Conservation (phyloP, 1,139 yeast species). For the Nakaseomyces kungkrabaensis region DNA sequence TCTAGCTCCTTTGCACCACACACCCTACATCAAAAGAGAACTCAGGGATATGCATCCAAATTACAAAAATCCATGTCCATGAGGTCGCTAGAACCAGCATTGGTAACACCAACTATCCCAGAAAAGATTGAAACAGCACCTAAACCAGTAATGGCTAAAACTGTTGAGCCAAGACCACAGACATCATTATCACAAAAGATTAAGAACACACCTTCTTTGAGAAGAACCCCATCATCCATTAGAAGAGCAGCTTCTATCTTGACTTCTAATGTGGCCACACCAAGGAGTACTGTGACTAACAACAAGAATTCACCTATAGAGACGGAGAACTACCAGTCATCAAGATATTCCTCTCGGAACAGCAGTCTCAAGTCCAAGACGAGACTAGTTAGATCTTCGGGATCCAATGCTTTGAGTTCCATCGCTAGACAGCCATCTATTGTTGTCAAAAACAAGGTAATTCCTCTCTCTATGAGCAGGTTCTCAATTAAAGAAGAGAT, state of each 20-base stretch:
- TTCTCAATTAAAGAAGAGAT: conserved; percentile 23
- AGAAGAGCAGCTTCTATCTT: conserved; percentile 30
- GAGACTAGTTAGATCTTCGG: conserved; percentile 21
- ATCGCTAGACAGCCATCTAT: conserved; percentile 28
- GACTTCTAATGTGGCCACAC: conserved; percentile 11
- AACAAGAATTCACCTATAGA: conserved; percentile 4
- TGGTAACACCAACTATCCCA: conserved; percentile 1
- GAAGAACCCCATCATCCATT: conserved; percentile 29
- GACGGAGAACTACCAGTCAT: neutral
- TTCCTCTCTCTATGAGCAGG: conserved; percentile 24
- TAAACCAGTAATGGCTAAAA: neutral
- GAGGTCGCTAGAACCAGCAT: conserved; percentile 15
- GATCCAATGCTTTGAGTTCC: conserved; percentile 19
- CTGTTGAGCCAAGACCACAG: neutral
- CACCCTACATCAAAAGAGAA: conserved; percentile 23
- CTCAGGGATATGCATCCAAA: conserved; percentile 24
- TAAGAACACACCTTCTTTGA: conserved; percentile 17
- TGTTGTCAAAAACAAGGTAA: conserved; percentile 28
- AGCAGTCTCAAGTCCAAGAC: neutral
- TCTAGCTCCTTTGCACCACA: conserved; percentile 10
- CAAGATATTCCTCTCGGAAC: neutral
- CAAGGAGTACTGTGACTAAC: conserved; percentile 2
- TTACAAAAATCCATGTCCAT: conserved; percentile 21
- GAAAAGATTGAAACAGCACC: neutral
- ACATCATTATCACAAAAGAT: neutral